phyloP scores from a whole-genome alignment of 2,329 filamentous ascomycete genomes.

The Botrytis paeoniae region DNA sequence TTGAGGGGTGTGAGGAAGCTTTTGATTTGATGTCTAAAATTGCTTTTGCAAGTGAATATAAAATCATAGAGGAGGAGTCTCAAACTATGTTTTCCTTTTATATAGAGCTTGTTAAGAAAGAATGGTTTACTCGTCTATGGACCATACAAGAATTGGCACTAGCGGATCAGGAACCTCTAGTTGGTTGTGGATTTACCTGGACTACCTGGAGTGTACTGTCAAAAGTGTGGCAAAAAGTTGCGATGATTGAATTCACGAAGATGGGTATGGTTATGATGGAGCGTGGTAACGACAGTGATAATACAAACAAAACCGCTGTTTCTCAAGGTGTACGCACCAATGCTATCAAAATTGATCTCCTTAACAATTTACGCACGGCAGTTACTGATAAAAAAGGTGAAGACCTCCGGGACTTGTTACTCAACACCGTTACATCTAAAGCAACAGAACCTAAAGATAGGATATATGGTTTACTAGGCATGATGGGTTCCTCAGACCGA shows the following conservation, averaged over 20 bases:
- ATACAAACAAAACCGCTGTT: background rate
- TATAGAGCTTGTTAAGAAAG: background rate
- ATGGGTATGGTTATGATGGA: background rate
- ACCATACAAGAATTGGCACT: conserved; percentile 18
- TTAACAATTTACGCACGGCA: background rate
- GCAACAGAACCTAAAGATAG: background rate
- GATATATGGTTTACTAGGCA: background rate
- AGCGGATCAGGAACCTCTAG: background rate
- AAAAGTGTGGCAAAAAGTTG: background rate
- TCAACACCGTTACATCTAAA: background rate
- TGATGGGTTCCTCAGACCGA: background rate
- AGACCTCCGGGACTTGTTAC: background rate
- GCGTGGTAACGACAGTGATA: background rate
- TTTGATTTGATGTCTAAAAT: background rate
- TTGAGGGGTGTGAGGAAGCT: background rate
- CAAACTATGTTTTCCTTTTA: background rate
- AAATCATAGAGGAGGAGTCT: background rate
- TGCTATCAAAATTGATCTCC: background rate
- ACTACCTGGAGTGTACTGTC: background rate
- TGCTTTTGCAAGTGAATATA: background rate
- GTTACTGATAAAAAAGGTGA: background rate
- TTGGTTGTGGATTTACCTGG: conserved; percentile 9
- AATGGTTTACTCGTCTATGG: conserved; percentile 24
- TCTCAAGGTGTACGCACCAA: background rate
- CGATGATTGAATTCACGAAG: background rate